These are phyloP conservation scores for Trichoderma erinaceum DNA, from an alignment of 495 filamentous ascomycete species.

Conservation along the genomic window DNA sequence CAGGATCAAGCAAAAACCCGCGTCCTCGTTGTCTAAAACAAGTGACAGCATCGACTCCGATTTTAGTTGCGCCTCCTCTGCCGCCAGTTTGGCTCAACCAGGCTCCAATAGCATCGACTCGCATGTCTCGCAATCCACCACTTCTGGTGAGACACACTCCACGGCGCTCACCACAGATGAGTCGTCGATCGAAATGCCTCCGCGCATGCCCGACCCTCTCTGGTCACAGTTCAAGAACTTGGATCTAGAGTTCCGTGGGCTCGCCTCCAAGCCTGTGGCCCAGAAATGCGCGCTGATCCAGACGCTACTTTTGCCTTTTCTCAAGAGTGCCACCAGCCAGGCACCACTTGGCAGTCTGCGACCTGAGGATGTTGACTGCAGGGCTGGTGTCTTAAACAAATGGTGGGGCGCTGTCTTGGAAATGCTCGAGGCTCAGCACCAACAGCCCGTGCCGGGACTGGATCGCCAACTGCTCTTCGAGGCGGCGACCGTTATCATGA, in stretches of 20 bases:
- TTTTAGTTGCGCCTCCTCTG: constrained; percentile 29
- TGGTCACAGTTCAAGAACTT: constrained; percentile 78
- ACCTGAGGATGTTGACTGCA: constrained; percentile 80
- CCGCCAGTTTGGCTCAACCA: constrained; percentile 28
- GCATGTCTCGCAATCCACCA: constrained; percentile 25
- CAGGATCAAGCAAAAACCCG: constrained; percentile 11
- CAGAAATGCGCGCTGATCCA: constrained; percentile 78
- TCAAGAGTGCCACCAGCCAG: constrained; percentile 65
- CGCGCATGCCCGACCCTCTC: constrained; percentile 63
- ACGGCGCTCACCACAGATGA: constrained; percentile 14
- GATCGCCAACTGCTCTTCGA: constrained; percentile 74
- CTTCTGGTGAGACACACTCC: constrained; percentile 14
- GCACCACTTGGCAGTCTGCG: constrained; percentile 56
- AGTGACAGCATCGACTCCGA: constrained; percentile 13
- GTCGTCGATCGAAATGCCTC: constrained; percentile 31
- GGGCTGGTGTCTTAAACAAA: constrained; percentile 77
- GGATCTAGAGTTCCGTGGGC: constrained; percentile 79
- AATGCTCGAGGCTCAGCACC: constrained; percentile 62
- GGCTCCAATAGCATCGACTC: constrained; percentile 28
- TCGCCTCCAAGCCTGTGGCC: constrained; percentile 64
- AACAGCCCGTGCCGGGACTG: constrained; percentile 32
- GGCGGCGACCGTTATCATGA: constrained; percentile 83
- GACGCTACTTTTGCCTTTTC: constrained; percentile 73
- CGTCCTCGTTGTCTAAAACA: constrained; percentile 6
- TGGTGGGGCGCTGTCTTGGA: constrained; percentile 94